phyloP scores from a whole-genome alignment of 208 protist genomes.

The Sergeia podlipaevii region DNA sequence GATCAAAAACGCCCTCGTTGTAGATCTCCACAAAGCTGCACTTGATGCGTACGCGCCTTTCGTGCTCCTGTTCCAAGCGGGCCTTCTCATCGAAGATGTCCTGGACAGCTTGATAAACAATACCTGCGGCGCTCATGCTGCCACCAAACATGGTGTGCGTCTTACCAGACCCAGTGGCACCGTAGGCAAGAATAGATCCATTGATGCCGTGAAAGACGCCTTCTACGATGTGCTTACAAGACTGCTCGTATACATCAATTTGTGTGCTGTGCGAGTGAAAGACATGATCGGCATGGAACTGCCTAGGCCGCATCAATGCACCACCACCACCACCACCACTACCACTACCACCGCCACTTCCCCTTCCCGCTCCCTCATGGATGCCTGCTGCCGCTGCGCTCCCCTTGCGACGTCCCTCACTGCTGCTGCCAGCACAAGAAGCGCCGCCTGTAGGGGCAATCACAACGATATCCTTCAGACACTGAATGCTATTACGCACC shows the following conservation, averaged over 20 bases:
- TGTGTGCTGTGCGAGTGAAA: slow-evolving; percentile 67
- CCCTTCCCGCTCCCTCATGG: too few relatives aligned
- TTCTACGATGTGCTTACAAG: slow-evolving; percentile 55
- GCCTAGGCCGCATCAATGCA: slow-evolving; percentile 24
- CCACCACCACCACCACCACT: slow-evolving; percentile 15
- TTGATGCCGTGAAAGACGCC: slow-evolving; percentile 80
- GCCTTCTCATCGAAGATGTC: slow-evolving; percentile 77
- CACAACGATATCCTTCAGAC: slow-evolving; percentile 56
- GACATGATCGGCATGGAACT: slow-evolving; percentile 71
- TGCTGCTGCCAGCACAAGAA: too few relatives aligned
- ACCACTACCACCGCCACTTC: too few relatives aligned
- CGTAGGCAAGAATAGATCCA: slow-evolving; percentile 85
- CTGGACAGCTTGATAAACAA: slow-evolving; percentile 76
- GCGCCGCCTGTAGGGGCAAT: slow-evolving; percentile 21
- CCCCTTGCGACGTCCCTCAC: too few relatives aligned
- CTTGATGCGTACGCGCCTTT: slow-evolving; percentile 45
- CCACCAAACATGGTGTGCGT: slow-evolving; percentile 91
- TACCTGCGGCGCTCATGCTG: slow-evolving; percentile 59
- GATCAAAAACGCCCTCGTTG: slow-evolving; percentile 87
- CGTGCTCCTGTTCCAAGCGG: slow-evolving; percentile 47
- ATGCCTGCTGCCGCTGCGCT: slow-evolving; percentile 1
- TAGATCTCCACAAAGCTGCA: slow-evolving; percentile 88
- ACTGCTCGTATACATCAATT: slow-evolving; percentile 66
- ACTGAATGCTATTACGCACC: slow-evolving; percentile 57
- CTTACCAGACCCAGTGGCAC: slow-evolving; percentile 85